Conservation (phyloP, 345 rosid genomes). For the Anacardium occidentale region DNA sequence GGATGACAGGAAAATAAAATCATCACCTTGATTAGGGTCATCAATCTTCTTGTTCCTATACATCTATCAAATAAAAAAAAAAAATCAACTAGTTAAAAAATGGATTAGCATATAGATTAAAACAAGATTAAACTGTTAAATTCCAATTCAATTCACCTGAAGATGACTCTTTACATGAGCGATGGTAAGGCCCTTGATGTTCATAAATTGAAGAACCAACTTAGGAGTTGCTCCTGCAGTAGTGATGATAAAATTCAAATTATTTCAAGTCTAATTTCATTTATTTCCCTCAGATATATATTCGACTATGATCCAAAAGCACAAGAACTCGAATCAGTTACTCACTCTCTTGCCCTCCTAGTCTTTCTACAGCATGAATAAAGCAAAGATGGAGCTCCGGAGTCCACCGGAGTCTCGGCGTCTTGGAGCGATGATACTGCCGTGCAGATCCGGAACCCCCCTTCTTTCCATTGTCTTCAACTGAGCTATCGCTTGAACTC, state of each 20-base stretch:
- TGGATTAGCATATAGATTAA: conserved; percentile 2
- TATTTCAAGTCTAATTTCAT: too few species aligned
- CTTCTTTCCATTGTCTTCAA: conserved; percentile 43
- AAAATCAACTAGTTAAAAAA: neutral
- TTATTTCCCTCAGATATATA: neutral
- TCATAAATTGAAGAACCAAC: conserved; percentile 79
- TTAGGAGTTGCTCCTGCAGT: conserved; percentile 78
- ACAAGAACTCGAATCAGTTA: neutral
- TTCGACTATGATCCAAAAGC: neutral
- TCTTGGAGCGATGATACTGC: conserved; percentile 65
- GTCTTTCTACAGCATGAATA: conserved; percentile 68
- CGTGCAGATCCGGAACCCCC: conserved; percentile 54
- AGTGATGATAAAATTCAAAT: neutral
- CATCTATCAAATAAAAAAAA: conserved; percentile 43
- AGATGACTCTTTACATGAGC: conserved; percentile 93
- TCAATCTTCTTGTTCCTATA: conserved; percentile 68
- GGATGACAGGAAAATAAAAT: neutral
- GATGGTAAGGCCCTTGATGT: conserved; percentile 71
- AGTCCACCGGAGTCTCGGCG: conserved; percentile 76
- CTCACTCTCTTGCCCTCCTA: conserved; percentile 89
- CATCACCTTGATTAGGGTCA: conserved; percentile 50
- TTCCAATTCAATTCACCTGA: conserved; percentile 40
- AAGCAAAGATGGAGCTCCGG: conserved; percentile 84
- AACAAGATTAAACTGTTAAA: neutral
- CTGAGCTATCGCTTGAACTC: conserved; percentile 56